Conservation (phyloP, 1,284 basidiomycete genomes). For the Austroboletus rostrupii region DNA sequence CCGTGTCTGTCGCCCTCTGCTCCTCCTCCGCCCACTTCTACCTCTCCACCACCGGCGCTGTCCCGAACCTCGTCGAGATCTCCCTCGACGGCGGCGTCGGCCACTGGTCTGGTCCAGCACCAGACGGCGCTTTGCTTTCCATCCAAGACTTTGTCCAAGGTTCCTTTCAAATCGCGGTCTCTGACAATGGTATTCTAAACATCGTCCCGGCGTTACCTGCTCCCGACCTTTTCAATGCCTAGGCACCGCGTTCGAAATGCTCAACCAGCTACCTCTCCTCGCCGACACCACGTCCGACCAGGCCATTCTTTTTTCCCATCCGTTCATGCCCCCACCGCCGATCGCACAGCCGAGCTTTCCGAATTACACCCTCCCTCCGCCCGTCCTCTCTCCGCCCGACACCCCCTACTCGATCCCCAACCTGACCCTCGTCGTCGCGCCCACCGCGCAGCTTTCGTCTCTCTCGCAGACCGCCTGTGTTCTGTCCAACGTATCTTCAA, state of each 20-base stretch:
- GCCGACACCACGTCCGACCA: conserved; percentile 77
- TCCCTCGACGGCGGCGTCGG: conserved; percentile 50
- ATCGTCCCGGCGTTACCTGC: not conserved
- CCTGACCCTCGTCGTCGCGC: conserved; percentile 52
- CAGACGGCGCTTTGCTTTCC: conserved; percentile 46
- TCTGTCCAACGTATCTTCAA: conserved; percentile 35
- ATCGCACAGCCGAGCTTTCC: conserved; percentile 57
- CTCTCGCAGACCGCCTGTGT: conserved; percentile 61
- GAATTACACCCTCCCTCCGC: conserved; percentile 73
- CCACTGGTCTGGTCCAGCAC: conserved; percentile 48
- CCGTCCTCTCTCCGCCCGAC: conserved; percentile 48
- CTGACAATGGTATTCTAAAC: conserved; percentile 44
- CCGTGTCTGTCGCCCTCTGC: conserved; percentile 61
- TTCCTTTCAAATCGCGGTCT: conserved; percentile 57
- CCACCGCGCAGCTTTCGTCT: conserved; percentile 40
- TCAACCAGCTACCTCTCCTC: conserved; percentile 50
- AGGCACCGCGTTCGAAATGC: conserved; percentile 40
- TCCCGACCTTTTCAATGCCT: not conserved
- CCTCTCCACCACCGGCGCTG: conserved; percentile 44
- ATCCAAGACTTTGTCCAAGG: conserved; percentile 39
- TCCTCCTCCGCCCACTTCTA: conserved; percentile 47
- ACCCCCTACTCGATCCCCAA: conserved; percentile 42
- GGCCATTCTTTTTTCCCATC: conserved; percentile 73
- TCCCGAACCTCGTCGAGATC: conserved; percentile 48
- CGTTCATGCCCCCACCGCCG: conserved; percentile 38